phyloP scores from a whole-genome alignment of 495 filamentous ascomycete genomes.

The Aspergillus ellipticus region DNA sequence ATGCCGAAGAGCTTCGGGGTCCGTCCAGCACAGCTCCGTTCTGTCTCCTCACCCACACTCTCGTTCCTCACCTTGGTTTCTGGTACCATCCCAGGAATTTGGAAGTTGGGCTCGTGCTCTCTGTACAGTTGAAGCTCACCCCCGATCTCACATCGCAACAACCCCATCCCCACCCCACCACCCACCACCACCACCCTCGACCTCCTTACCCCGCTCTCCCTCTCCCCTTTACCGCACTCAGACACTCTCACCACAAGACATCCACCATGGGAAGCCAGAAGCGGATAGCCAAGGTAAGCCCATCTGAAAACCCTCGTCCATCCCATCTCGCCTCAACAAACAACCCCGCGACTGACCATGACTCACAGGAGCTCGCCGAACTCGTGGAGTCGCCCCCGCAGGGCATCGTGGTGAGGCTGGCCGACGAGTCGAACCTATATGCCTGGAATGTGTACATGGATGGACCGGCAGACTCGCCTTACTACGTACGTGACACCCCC shows the following conservation, averaged over 20 bases:
- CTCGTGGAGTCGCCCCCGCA: constrained; percentile 59
- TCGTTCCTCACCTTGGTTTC: background rate
- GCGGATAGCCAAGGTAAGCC: constrained; percentile 57
- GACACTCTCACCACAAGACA: constrained; percentile 4
- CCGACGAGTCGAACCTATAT: constrained; percentile 71
- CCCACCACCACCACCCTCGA: background rate
- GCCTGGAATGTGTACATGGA: constrained; percentile 78
- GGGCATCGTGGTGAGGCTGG: constrained; percentile 62
- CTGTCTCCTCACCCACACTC: background rate
- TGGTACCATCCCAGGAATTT: background rate
- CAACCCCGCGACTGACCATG: constrained; percentile 9
- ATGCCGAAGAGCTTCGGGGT: constrained; percentile 4
- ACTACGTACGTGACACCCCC: constrained; percentile 59
- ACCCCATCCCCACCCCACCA: background rate
- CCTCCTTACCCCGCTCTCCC: constrained; percentile 11
- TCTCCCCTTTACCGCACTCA: constrained; percentile 17
- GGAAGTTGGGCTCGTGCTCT: background rate
- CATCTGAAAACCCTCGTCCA: background rate
- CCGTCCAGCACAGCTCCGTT: background rate
- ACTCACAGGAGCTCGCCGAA: constrained; percentile 64
- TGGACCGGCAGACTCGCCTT: constrained; percentile 68
- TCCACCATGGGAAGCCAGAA: constrained; percentile 51
- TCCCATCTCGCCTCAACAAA: background rate
- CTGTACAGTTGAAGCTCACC: background rate
- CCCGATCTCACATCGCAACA: background rate